Evolutionary conservation across 176 grass and related monocot genomes (phyloP).

Genomic region (Aegilops sharonensis): DNA sequence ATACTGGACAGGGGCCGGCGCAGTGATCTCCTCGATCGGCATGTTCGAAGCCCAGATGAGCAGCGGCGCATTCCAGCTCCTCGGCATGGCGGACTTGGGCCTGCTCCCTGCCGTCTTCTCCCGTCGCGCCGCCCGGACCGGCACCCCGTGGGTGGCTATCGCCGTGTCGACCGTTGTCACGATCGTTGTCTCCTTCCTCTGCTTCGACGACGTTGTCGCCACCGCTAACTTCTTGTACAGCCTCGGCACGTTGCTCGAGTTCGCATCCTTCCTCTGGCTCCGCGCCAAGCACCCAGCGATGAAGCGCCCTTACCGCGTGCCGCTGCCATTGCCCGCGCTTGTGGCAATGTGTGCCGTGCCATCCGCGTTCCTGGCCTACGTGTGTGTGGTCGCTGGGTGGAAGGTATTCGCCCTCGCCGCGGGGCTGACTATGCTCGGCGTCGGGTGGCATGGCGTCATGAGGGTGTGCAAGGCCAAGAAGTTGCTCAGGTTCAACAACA

Average conservation of each 20-base stretch:
- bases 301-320: constrained; percentile 43
- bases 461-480: constrained; percentile 35
- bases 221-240: constrained; percentile 45
- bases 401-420: constrained; percentile 17
- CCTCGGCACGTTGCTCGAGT: constrained; percentile 50
- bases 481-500: constrained; percentile 41
- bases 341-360: constrained; percentile 16
- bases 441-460: constrained; percentile 27
- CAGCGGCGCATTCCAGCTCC: constrained; percentile 35
- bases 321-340: constrained; percentile 10
- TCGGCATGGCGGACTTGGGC: constrained; percentile 28
- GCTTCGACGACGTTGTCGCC: constrained; percentile 47
- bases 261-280: background rate
- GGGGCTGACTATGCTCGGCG: background rate
- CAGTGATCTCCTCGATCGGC: constrained; percentile 9
- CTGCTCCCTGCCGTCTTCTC: constrained; percentile 43
- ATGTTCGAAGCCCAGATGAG: constrained; percentile 54
- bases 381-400: constrained; percentile 1
- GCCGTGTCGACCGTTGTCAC: constrained; percentile 10
- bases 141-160: constrained; percentile 13
- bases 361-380: background rate
- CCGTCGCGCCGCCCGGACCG: background rate
- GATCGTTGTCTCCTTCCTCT: constrained; percentile 39
- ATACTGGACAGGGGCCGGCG: constrained; percentile 24
- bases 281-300: background rate